Evolutionary conservation across 225 moss, liverwort and hornwort species (phyloP), one percentile per base, ranked within the genome.

Genomic region (Sphagnum tenellum): DNA sequence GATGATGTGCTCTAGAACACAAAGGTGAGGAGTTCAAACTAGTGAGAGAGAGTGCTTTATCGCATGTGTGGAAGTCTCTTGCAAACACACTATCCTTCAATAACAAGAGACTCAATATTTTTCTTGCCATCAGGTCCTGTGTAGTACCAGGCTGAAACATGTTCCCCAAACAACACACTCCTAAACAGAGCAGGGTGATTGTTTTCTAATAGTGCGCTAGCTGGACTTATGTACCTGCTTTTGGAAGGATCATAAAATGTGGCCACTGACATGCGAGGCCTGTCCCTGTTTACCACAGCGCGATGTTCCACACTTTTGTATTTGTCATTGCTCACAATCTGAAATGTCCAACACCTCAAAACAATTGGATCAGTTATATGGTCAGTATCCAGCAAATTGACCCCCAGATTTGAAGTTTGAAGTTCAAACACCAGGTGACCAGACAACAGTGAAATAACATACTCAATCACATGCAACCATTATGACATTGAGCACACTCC

Each of bases 41-140:
- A 29, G 29, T 29, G 29, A 29, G 29, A 29, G 0, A 29, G 29
- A 29, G 29, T 29, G 29, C 29, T 29, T 29, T 29, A 29, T 29
- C 29, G 1, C 29, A 29, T 0, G 29, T 29, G 29, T 29, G 29
- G 29, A 29, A 29, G 29, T 29, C 29, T 29, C 29, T 29, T 29
- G 29, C 29, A 29, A 29, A 29, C 29, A 29, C 29, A 29, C 29
- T 29, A 29, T 29, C 29, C 29, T 29, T 29, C 29, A 29, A 80
- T 69, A 47, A 78, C 13, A 45, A 85, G 71, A 46, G 84, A 89
- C 29, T 89, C 95, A 49, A 95, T 77, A 70, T 88, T 96, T 64
- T 88, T 88, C 83, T 96, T 96, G 56, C 96, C 96, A 54, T 88
- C 89, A 2, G 96, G 96, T 12, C 96, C 96, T 69, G 80, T 90